Conservation (phyloP, 768 basidiomycete species). For the Antrodiella citrinella region DNA sequence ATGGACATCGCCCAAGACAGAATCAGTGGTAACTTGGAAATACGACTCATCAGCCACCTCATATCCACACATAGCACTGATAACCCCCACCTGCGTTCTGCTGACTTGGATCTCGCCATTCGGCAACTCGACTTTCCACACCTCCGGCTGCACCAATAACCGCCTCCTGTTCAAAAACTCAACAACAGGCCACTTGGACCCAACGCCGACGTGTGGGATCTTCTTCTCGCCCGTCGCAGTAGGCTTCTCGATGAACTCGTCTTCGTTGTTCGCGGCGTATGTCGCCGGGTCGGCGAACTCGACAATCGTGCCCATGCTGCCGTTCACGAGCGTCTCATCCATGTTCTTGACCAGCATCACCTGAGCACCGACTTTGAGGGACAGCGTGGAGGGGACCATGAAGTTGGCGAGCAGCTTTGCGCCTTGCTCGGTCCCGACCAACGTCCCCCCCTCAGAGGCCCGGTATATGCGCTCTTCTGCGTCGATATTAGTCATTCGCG, state of each 20-base stretch:
- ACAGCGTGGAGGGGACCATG: constrained; percentile 73
- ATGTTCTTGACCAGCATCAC: constrained; percentile 96
- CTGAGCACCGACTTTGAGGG: constrained; percentile 66
- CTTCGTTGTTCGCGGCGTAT: constrained; percentile 4
- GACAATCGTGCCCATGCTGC: constrained; percentile 81
- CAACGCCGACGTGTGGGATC: constrained; percentile 9
- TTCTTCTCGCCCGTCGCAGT: constrained; percentile 8
- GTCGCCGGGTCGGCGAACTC: constrained; percentile 54
- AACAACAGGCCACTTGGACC: constrained; percentile 59
- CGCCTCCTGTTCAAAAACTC: constrained; percentile 53
- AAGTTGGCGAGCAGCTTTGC: constrained; percentile 83
- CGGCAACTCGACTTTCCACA: constrained; percentile 85
- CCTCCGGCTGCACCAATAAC: constrained; percentile 58
- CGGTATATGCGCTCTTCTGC: constrained; percentile 45
- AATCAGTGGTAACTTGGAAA: constrained; percentile 68
- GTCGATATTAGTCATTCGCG: constrained; percentile 54
- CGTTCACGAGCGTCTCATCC: constrained; percentile 88
- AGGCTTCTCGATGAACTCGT: not conserved
- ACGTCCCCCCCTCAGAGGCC: constrained; percentile 56
- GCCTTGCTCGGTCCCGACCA: constrained; percentile 46
- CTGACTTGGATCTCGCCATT: constrained; percentile 77
- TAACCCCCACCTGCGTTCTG: constrained; percentile 59
- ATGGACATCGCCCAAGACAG: constrained; percentile 98
- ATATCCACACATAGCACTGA: not conserved
- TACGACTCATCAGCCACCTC: too few relatives aligned